Conservation (phyloP, 495 filamentous ascomycete species). For the Aspergillus sclerotioniger region DNA sequence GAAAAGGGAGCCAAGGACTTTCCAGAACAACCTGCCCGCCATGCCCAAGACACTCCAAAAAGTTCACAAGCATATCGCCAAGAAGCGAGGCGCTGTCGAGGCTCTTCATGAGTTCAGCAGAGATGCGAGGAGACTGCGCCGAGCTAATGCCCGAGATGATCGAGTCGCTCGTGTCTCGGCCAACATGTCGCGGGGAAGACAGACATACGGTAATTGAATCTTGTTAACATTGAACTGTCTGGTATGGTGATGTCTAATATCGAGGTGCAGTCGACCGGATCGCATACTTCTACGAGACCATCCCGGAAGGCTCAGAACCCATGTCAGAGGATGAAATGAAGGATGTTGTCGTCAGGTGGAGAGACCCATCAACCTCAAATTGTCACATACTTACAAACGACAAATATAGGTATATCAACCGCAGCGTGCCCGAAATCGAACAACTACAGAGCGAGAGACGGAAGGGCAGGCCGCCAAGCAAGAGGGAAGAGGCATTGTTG, state of each 20-base stretch:
- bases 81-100: slow-evolving; percentile 64
- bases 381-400: neutral
- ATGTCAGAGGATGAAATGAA: slow-evolving; percentile 59
- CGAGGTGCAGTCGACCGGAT: slow-evolving; percentile 62
- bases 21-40: slow-evolving; percentile 12
- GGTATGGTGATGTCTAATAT: slow-evolving; percentile 8
- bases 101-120: slow-evolving; percentile 81
- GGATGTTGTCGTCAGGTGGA: slow-evolving; percentile 61
- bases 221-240: neutral
- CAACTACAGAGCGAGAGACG: slow-evolving; percentile 72
- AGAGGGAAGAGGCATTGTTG: slow-evolving; percentile 71
- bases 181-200: slow-evolving; percentile 62
- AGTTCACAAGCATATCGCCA: slow-evolving; percentile 78
- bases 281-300: slow-evolving; percentile 65
- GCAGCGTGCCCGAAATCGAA: slow-evolving; percentile 72
- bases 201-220: slow-evolving; percentile 58
- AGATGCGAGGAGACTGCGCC: slow-evolving; percentile 71
- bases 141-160: slow-evolving; percentile 71
- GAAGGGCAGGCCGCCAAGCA: slow-evolving; percentile 75
- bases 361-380: neutral
- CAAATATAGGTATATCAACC: slow-evolving; percentile 64
- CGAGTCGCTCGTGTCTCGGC: slow-evolving; percentile 65
- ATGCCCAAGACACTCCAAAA: slow-evolving; percentile 79
- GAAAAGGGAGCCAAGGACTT: neutral
- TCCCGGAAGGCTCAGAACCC: slow-evolving; percentile 52